Percentiles rank a stretch among this genome's conserved stretches.
Evolutionary conservation across 352 stramenopile species (phyloP).

Genomic region (Aphanomyces invadans): DNA sequence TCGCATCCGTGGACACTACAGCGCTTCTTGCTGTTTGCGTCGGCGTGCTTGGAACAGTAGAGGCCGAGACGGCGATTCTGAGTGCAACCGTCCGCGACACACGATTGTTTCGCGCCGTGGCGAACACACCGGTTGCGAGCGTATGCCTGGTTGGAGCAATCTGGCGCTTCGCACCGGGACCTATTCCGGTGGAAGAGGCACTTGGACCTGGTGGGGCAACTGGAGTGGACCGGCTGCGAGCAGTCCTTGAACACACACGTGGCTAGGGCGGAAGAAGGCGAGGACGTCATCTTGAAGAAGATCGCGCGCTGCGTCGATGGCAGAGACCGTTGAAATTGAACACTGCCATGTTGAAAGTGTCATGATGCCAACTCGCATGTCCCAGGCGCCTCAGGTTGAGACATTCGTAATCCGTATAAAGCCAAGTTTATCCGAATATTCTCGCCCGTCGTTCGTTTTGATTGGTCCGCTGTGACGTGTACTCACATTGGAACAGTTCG

Average conservation of each 20-base stretch:
- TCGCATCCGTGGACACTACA: slow-evolving; percentile 1
- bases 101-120: slow-evolving; percentile 12
- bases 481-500: background rate
- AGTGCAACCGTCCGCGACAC: background rate
- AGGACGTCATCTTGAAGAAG: background rate
- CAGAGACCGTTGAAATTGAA: background rate
- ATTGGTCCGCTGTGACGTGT: background rate
- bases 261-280: background rate
- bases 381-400: background rate
- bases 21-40: background rate
- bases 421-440: background rate
- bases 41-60: slow-evolving; percentile 4
- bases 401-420: background rate
- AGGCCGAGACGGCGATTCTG: background rate
- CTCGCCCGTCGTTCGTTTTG: background rate
- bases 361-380: background rate
- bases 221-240: background rate
- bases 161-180: background rate
- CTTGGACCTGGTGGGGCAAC: background rate
- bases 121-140: slow-evolving; percentile 17
- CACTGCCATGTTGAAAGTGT: background rate
- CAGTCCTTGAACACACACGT: background rate
- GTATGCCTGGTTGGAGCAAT: slow-evolving; percentile 19
- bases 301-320: background rate
- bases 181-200: background rate